phyloP scores from a whole-genome alignment of 306 rosid genomes.

The Casuarina equisetifolia region DNA sequence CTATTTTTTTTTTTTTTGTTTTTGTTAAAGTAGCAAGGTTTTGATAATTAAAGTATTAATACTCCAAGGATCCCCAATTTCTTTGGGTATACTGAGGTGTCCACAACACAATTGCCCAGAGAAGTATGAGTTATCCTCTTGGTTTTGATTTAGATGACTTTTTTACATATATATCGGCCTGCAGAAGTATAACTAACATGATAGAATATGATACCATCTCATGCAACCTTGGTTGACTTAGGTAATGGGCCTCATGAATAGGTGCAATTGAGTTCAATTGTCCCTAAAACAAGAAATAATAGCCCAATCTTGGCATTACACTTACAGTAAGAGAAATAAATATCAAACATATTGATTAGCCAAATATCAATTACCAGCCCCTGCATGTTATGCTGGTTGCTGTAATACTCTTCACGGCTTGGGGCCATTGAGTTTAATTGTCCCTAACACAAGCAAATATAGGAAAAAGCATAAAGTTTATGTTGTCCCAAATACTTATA shows the following conservation, averaged over 20 bases:
- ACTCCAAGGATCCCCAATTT: constrained; percentile 3
- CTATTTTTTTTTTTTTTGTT: neutral
- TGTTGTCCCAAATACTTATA: neutral
- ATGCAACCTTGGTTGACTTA: constrained; percentile 38
- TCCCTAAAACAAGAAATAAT: constrained; percentile 31
- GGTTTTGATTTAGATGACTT: neutral
- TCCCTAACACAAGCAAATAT: constrained; percentile 13
- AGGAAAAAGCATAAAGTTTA: constrained; percentile 7
- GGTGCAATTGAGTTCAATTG: constrained; percentile 44
- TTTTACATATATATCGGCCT: neutral
- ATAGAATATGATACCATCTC: constrained; percentile 41
- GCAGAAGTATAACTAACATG: constrained; percentile 10
- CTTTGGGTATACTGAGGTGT: neutral
- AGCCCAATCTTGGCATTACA: constrained; percentile 8
- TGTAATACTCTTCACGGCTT: constrained; percentile 21
- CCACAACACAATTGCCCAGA: neutral
- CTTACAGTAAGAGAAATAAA: neutral
- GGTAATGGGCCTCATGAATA: constrained; percentile 34
- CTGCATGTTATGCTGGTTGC: constrained; percentile 24
- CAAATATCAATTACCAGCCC: constrained; percentile 33
- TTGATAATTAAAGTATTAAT: constrained; percentile 4
- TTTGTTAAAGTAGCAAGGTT: neutral
- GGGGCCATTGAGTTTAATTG: constrained; percentile 27
- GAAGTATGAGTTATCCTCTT: neutral
- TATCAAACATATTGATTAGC: neutral